Conservation (phyloP, 1,284 basidiomycete species). For the Ganoderma lingzhi region DNA sequence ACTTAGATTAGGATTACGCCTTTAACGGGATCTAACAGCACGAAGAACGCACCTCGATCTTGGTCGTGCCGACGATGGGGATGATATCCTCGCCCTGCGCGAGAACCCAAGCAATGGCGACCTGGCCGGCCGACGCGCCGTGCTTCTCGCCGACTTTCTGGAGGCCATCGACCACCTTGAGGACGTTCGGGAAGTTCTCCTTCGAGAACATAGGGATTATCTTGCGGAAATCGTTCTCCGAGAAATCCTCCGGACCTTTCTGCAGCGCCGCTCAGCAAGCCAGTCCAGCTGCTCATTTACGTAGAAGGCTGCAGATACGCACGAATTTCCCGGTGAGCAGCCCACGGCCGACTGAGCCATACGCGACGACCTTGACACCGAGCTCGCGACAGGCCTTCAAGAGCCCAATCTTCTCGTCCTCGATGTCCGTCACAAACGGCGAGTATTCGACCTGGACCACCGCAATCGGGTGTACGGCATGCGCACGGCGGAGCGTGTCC, state of each 20-base stretch:
- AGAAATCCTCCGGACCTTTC: conserved; percentile 60
- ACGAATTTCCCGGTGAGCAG: conserved; percentile 65
- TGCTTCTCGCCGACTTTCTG: conserved; percentile 39
- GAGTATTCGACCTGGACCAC: conserved; percentile 73
- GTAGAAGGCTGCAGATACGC: conserved; percentile 25
- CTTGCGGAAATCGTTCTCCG: conserved; percentile 54
- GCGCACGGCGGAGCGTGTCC: conserved; percentile 67
- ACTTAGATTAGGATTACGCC: not conserved
- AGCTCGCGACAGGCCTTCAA: conserved; percentile 60
- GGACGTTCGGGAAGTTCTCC: conserved; percentile 55
- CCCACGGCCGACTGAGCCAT: conserved; percentile 70
- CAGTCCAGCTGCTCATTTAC: no score
- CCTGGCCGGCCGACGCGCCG: conserved; percentile 48
- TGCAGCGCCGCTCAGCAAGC: conserved; percentile 27
- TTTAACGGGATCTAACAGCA: not conserved
- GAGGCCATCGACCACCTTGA: conserved; percentile 49
- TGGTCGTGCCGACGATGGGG: conserved; percentile 48
- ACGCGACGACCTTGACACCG: conserved; percentile 63
- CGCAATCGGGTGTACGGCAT: conserved; percentile 65
- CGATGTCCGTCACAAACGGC: conserved; percentile 65
- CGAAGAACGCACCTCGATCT: conserved; percentile 28
- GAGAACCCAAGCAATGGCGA: conserved; percentile 53
- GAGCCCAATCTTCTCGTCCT: conserved; percentile 54
- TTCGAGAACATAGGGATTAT: conserved; percentile 47
- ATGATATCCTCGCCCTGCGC: conserved; percentile 47